phyloP scores from a whole-genome alignment of 768 basidiomycete species.

The Tylopilus plumbeoviolaceoides region DNA sequence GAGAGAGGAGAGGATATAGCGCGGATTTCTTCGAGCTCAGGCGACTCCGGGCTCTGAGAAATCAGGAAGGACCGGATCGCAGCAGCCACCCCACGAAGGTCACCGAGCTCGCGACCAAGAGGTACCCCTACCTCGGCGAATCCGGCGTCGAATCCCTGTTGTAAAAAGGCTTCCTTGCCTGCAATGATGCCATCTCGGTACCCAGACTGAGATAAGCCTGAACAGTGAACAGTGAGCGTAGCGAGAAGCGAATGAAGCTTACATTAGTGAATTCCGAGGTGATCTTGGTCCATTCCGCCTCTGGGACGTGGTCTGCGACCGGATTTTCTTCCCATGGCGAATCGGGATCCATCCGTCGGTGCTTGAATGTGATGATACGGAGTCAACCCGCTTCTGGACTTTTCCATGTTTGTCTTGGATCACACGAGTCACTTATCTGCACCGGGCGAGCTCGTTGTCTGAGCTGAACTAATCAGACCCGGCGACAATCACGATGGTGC shows the following conservation, averaged over 20 bases:
- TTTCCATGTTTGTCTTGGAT: not conserved
- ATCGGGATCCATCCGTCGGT: slow-evolving; percentile 31
- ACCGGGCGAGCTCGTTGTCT: not conserved
- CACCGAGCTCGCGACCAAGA: slow-evolving; percentile 72
- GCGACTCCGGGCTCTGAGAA: slow-evolving; percentile 18
- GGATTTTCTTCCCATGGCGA: slow-evolving; percentile 60
- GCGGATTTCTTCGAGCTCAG: slow-evolving; percentile 40
- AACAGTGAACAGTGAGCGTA: not conserved
- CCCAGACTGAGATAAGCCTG: slow-evolving; percentile 54
- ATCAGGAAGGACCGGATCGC: slow-evolving; percentile 58
- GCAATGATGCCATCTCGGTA: slow-evolving; percentile 96
- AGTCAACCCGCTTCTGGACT: too few relatives aligned
- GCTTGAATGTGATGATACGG: not conserved
- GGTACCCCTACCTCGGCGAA: slow-evolving; percentile 72
- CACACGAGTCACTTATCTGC: not conserved
- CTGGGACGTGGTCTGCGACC: slow-evolving; percentile 30
- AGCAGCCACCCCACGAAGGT: slow-evolving; percentile 67
- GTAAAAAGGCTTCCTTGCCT: slow-evolving; percentile 84
- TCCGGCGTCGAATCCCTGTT: slow-evolving; percentile 86
- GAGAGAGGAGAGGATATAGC: slow-evolving; percentile 55
- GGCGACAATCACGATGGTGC: too few relatives aligned
- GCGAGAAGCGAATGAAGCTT: slow-evolving; percentile 13
- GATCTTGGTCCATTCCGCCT: slow-evolving; percentile 66
- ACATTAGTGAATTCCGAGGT: slow-evolving; percentile 72
- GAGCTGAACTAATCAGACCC: not conserved